A percentile compares a stretch with the other conserved stretches of the same genome.
phyloP scores from a whole-genome alignment of 352 stramenopile genomes.

The Phytophthora pinifolia region DNA sequence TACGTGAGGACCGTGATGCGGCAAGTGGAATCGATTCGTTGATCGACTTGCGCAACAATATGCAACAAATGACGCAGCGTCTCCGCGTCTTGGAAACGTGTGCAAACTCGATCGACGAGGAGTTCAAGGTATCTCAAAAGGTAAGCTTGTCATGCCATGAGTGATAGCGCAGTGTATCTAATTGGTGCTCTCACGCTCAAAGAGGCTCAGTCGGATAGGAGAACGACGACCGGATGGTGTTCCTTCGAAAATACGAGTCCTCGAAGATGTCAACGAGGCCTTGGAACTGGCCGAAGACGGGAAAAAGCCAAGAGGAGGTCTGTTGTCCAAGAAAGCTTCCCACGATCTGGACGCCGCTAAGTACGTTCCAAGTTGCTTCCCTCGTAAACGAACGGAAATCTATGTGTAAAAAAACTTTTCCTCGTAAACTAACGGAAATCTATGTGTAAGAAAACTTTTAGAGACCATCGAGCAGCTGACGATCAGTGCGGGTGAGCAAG shows the following conservation, averaged over 20 bases:
- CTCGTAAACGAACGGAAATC: too few species aligned
- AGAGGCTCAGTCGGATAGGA: slow-evolving; percentile 23
- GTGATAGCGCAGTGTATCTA: background rate
- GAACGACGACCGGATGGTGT: slow-evolving; percentile 1
- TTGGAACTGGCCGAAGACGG: slow-evolving; percentile 15
- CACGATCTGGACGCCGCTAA: slow-evolving; percentile 41
- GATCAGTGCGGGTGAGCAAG: slow-evolving; percentile 11
- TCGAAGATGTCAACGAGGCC: slow-evolving; percentile 23
- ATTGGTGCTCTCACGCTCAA: slow-evolving; percentile 1
- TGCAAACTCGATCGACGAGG: slow-evolving; percentile 55
- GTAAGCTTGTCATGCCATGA: slow-evolving; percentile 19
- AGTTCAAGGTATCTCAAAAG: slow-evolving; percentile 55
- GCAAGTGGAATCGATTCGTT: slow-evolving; percentile 27
- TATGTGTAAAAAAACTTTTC: too few species aligned
- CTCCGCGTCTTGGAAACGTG: slow-evolving; percentile 47
- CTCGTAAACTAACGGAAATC: slow-evolving; percentile 22
- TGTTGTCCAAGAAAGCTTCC: slow-evolving; percentile 43
- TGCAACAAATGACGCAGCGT: slow-evolving; percentile 53
- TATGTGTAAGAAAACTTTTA: slow-evolving; percentile 35
- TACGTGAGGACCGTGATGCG: slow-evolving; percentile 7
- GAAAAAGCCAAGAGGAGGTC: slow-evolving; percentile 1
- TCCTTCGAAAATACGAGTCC: slow-evolving; percentile 6
- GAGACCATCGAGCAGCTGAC: slow-evolving; percentile 44
- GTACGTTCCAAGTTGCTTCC: slow-evolving; percentile 32
- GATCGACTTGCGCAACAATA: slow-evolving; percentile 40